phyloP scores from a whole-genome alignment of 495 filamentous ascomycete genomes.

The Penicillium crystallinum region DNA sequence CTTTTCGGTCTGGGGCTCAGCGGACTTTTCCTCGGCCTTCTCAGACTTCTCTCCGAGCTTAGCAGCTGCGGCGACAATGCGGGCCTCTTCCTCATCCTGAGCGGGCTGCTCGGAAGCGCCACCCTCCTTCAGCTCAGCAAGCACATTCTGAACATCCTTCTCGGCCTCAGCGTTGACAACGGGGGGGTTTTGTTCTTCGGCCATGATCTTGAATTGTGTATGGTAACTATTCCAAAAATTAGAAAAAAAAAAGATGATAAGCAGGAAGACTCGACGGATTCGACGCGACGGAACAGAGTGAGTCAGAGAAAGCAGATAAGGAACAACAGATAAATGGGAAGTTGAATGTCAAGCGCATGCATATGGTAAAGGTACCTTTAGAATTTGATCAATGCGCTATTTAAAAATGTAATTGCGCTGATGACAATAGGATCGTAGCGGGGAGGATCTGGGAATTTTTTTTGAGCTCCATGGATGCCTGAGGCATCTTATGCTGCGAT shows the following conservation, averaged over 20 bases:
- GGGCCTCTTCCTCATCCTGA: constrained; percentile 39
- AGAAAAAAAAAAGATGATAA: constrained; percentile 1
- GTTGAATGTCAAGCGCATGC: neutral
- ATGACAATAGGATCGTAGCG: constrained; percentile 19
- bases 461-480: constrained; percentile 30
- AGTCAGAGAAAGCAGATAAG: neutral
- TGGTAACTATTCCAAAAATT: neutral
- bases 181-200: constrained; percentile 39
- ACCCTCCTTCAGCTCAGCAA: constrained; percentile 43
- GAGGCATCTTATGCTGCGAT: constrained; percentile 16
- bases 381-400: neutral
- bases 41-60: constrained; percentile 43
- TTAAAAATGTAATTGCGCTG: neutral
- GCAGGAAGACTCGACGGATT: neutral
- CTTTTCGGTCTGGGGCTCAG: constrained; percentile 12
- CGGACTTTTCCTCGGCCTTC: constrained; percentile 30
- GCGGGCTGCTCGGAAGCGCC: constrained; percentile 23
- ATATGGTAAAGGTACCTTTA: neutral
- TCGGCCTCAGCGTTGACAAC: constrained; percentile 36
- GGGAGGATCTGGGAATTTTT: constrained; percentile 29
- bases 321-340: neutral
- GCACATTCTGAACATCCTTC: constrained; percentile 45
- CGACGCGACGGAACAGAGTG: neutral
- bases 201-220: constrained; percentile 25
- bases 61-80: constrained; percentile 41